A percentile compares a stretch with the other conserved stretches of the same genome.
These are phyloP conservation scores for Colletotrichum sp. DNA, from an alignment of 2,329 filamentous ascomycete genomes.

Conservation along the genomic window DNA sequence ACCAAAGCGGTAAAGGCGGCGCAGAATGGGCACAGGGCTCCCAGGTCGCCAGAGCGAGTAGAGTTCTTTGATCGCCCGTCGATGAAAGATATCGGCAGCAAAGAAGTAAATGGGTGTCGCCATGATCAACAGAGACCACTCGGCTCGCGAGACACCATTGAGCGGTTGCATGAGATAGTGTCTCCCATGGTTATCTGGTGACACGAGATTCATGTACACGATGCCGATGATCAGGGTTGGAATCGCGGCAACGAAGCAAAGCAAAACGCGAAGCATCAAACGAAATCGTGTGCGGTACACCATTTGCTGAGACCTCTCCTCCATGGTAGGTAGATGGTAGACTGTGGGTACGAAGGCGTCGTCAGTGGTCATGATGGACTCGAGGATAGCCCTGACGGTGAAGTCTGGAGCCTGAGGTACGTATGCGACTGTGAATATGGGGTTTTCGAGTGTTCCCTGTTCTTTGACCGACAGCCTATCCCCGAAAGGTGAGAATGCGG, in stretches of 20 bases:
- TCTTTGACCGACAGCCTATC: conserved; percentile 57
- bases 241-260: conserved; percentile 73
- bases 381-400: conserved; percentile 77
- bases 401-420: conserved; percentile 69
- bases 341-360: conserved; percentile 70
- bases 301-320: conserved; percentile 79
- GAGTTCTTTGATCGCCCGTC: conserved; percentile 79
- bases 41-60: conserved; percentile 76
- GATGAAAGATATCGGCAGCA: conserved; percentile 84
- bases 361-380: conserved; percentile 70
- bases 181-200: conserved; percentile 60
- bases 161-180: conserved; percentile 72
- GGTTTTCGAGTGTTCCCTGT: conserved; percentile 61
- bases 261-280: conserved; percentile 70
- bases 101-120: conserved; percentile 89
- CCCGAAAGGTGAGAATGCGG: conserved; percentile 58
- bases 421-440: conserved; percentile 76
- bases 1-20: conserved; percentile 86
- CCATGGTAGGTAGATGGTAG: conserved; percentile 81
- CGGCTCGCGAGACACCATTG: conserved; percentile 75
- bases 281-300: conserved; percentile 72
- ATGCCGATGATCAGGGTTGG: conserved; percentile 89
- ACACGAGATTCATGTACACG: conserved; percentile 85
- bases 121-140: conserved; percentile 81
- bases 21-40: conserved; percentile 74